These are phyloP conservation scores for Backusella morwellensis DNA, from an alignment of 192 early-diverging fungal genomes.

Conservation along the genomic window DNA sequence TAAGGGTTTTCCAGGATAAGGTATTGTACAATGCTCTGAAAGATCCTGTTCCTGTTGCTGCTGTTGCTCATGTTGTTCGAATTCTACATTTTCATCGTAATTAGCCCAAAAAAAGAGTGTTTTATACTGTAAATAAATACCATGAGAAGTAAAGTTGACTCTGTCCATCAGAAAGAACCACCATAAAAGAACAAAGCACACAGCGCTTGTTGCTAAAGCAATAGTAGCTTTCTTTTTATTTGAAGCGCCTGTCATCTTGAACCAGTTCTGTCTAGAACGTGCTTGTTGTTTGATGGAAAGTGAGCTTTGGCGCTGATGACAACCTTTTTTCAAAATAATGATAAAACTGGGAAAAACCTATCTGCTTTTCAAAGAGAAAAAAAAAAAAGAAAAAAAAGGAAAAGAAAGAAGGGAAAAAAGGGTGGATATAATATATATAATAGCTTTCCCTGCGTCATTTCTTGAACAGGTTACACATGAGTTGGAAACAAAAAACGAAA, in stretches of 20 bases:
- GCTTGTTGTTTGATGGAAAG: slow-evolving; percentile 14
- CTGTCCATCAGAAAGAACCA: background rate
- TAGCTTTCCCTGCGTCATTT: background rate
- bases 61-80: background rate
- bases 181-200: background rate
- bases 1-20: slow-evolving; percentile 58
- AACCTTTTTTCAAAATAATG: slow-evolving; percentile 9
- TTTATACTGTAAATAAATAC: background rate
- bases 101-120: no score
- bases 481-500: no score
- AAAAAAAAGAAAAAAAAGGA: background rate
- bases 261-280: slow-evolving; percentile 5
- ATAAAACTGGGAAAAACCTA: background rate
- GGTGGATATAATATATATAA: no score
- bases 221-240: slow-evolving; percentile 5
- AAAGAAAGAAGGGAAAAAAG: background rate
- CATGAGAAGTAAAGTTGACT: background rate
- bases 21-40: slow-evolving; percentile 19
- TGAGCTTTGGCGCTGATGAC: slow-evolving; percentile 19
- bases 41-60: background rate
- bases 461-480: no score
- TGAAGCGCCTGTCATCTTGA: slow-evolving; percentile 8
- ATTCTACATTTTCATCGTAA: background rate
- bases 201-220: background rate
- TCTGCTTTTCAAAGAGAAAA: background rate